Percentiles rank a stretch among this genome's conserved stretches.
phyloP scores from a whole-genome alignment of 2,329 filamentous ascomycete genomes.

The Exophiala lecanii-corni region DNA sequence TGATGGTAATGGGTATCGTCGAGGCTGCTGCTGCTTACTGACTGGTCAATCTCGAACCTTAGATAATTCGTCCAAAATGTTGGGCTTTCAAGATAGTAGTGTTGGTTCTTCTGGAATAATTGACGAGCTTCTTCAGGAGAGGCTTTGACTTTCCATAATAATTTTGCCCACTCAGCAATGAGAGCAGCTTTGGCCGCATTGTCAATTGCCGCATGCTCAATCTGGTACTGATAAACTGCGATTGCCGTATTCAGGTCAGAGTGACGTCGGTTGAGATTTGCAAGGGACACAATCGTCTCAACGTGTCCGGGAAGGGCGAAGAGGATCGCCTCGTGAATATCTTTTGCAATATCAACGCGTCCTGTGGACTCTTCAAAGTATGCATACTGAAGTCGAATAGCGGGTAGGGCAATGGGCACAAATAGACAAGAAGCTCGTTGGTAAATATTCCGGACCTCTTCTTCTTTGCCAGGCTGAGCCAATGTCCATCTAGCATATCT shows the following conservation, averaged over 20 bases:
- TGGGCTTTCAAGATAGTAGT: slow-evolving; percentile 78
- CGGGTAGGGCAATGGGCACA: slow-evolving; percentile 79
- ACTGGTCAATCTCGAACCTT: slow-evolving; percentile 81
- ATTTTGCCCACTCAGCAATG: slow-evolving; percentile 79
- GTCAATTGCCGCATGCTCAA: slow-evolving; percentile 67
- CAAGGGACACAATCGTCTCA: slow-evolving; percentile 82
- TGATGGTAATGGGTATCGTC: slow-evolving; percentile 64
- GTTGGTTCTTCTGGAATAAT: slow-evolving; percentile 75
- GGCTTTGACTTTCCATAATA: slow-evolving; percentile 85
- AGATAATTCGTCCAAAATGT: slow-evolving; percentile 90
- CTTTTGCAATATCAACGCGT: slow-evolving; percentile 70
- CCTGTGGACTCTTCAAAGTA: slow-evolving; percentile 87
- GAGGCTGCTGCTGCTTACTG: slow-evolving; percentile 55
- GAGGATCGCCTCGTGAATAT: slow-evolving; percentile 79
- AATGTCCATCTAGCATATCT: slow-evolving; percentile 96
- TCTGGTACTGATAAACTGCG: slow-evolving; percentile 73
- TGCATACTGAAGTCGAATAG: slow-evolving; percentile 82
- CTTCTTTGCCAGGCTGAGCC: slow-evolving; percentile 71
- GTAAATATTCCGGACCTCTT: slow-evolving; percentile 89
- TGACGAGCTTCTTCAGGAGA: slow-evolving; percentile 74
- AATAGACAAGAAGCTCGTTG: slow-evolving; percentile 79
- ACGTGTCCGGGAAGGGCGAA: slow-evolving; percentile 72
- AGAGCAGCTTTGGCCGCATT: slow-evolving; percentile 79
- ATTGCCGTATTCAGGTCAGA: slow-evolving; percentile 79
- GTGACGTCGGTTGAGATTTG: slow-evolving; percentile 79